Conservation (phyloP, 345 rosid genomes). For the Salix brachista region DNA sequence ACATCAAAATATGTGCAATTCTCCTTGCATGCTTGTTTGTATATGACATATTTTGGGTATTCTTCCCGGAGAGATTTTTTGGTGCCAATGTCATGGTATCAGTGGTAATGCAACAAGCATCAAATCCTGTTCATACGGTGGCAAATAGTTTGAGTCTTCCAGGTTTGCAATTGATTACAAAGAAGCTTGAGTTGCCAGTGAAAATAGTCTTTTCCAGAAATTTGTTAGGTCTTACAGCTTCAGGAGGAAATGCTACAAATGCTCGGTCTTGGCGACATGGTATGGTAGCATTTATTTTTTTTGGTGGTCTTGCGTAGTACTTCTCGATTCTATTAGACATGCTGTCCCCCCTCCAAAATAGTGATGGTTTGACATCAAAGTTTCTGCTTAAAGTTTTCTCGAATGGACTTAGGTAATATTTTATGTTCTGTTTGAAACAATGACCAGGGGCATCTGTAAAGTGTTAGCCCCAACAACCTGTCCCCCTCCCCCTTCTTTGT, state of each 20-base stretch:
- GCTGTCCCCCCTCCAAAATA: neutral
- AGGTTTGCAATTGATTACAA: constrained; percentile 84
- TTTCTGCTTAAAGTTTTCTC: neutral
- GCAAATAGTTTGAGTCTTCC: constrained; percentile 94
- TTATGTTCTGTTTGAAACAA: neutral
- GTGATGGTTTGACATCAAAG: neutral
- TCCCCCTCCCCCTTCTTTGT: neutral
- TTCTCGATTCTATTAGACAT: neutral
- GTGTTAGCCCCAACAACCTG: neutral
- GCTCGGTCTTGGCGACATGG: constrained; percentile 99
- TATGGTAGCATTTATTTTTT: constrained; percentile 27
- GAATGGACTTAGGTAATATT: neutral
- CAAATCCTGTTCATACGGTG: constrained; percentile 91
- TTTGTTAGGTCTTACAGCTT: constrained; percentile 61
- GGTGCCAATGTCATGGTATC: constrained; percentile 99
- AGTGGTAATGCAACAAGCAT: constrained; percentile 93
- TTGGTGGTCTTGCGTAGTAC: neutral
- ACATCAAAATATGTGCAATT: constrained; percentile 86
- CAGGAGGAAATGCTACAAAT: constrained; percentile 65
- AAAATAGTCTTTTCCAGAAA: constrained; percentile 87
- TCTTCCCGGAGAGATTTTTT: constrained; percentile 94
- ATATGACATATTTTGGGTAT: constrained; percentile 98
- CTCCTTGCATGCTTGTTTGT: constrained; percentile 81
- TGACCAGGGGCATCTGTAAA: neutral
- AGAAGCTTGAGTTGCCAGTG: constrained; percentile 90